Percentiles rank a stretch among this genome's conserved stretches.
phyloP scores from a whole-genome alignment of 768 basidiomycete genomes.

The Lepiota venenata region DNA sequence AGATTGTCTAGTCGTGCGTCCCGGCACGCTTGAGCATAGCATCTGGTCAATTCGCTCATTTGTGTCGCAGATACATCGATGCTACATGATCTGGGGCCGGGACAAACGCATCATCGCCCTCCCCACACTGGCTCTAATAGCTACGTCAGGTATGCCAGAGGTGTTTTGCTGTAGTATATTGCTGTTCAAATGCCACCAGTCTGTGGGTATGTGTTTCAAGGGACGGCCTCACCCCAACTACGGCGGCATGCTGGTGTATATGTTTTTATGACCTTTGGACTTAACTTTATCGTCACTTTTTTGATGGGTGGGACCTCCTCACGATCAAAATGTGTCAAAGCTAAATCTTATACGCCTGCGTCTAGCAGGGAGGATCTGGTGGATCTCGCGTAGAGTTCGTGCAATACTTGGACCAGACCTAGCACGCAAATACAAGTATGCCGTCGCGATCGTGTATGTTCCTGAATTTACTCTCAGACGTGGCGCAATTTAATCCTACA shows the following conservation, averaged over 20 bases:
- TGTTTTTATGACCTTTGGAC: constrained; percentile 26
- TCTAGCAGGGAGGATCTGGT: background rate
- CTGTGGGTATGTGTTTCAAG: background rate
- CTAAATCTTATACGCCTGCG: background rate
- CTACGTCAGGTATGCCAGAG: background rate
- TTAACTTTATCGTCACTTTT: constrained; percentile 30
- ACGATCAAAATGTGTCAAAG: no score
- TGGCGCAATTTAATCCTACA: background rate
- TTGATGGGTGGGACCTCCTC: constrained; percentile 26
- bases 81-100: constrained; percentile 8
- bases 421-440: background rate
- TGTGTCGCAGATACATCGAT: constrained; percentile 1
- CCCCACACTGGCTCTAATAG: background rate
- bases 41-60: background rate
- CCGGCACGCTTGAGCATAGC: no score
- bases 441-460: background rate
- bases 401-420: background rate
- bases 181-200: background rate
- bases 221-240: constrained; percentile 7
- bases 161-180: background rate
- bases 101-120: constrained; percentile 4
- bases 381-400: background rate
- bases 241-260: constrained; percentile 28
- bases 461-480: background rate
- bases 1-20: constrained; percentile 2